A percentile compares a stretch with the other conserved stretches of the same genome.
Conservation (phyloP, 257 asterid genomes). For the Solanum raphanifolium region DNA sequence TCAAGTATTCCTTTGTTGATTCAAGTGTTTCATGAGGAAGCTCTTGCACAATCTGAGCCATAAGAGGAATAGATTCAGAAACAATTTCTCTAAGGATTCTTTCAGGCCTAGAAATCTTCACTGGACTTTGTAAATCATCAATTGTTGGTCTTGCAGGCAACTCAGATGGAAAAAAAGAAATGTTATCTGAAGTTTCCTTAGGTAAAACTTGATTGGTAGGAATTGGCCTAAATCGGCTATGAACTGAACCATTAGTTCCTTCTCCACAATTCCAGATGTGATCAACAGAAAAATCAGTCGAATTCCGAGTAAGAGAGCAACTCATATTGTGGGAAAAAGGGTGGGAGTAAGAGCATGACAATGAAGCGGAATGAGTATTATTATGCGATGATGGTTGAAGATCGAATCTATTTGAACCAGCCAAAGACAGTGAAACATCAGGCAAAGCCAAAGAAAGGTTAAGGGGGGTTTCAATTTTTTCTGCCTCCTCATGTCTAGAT, state of each 20-base stretch:
- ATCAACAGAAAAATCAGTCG: conserved; percentile 47
- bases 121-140: conserved; percentile 34
- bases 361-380: conserved; percentile 52
- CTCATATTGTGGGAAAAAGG: conserved; percentile 13
- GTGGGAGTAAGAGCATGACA: conserved; percentile 65
- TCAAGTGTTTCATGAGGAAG: conserved; percentile 66
- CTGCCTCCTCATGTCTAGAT: conserved; percentile 44
- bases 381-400: conserved; percentile 39
- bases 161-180: conserved; percentile 82
- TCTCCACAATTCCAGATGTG: conserved; percentile 91
- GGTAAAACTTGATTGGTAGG: conserved; percentile 13
- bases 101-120: conserved; percentile 47
- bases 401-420: conserved; percentile 2
- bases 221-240: conserved; percentile 86
- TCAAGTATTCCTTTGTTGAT: conserved; percentile 41
- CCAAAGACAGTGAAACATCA: conserved; percentile 13
- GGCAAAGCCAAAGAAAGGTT: conserved; percentile 74
- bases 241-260: conserved; percentile 97
- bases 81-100: conserved; percentile 74
- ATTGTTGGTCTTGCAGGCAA: conserved; percentile 69
- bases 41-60: conserved; percentile 74
- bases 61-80: conserved; percentile 55
- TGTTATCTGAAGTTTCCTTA: conserved; percentile 24
- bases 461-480: conserved; percentile 68
- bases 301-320: conserved; percentile 14